A percentile compares a stretch with the other conserved stretches of the same genome.
These are phyloP conservation scores for Chytriomyces hyalinus DNA, from an alignment of 192 early-diverging fungal genomes.

Conservation along the genomic window DNA sequence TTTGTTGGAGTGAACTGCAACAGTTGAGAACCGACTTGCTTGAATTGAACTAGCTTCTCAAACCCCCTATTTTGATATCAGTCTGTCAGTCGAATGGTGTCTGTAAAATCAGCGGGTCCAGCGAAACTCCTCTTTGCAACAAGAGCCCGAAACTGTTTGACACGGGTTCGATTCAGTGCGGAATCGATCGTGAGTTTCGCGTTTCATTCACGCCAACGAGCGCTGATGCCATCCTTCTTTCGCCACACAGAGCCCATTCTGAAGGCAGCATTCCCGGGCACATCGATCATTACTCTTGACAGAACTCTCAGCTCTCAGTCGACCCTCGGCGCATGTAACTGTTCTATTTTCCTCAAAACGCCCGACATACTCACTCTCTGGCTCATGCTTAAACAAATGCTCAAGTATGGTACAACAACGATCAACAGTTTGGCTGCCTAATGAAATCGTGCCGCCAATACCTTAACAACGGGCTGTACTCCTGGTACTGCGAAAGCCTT, in stretches of 20 bases:
- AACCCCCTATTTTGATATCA: not conserved
- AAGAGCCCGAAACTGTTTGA: constrained; percentile 17
- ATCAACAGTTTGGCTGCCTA: constrained; percentile 60
- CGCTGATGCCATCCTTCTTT: not conserved
- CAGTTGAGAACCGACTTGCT: constrained; percentile 4
- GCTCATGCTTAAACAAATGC: not conserved
- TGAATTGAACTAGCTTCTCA: not conserved
- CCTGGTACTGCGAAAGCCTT: constrained; percentile 48
- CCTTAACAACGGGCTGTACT: constrained; percentile 37
- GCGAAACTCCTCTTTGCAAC: constrained; percentile 36
- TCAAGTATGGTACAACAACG: constrained; percentile 53
- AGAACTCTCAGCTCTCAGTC: not conserved
- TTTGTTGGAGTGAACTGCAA: constrained; percentile 31
- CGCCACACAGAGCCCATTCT: constrained; percentile 9
- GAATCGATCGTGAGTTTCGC: constrained; percentile 15
- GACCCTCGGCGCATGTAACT: constrained; percentile 6
- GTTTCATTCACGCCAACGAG: not conserved
- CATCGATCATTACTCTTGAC: constrained; percentile 9
- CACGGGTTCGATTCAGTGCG: constrained; percentile 30
- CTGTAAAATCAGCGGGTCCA: constrained; percentile 10
- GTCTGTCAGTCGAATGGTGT: not conserved
- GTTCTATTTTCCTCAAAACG: not conserved
- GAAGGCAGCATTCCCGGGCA: constrained; percentile 13
- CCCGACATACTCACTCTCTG: not conserved
- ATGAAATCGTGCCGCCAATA: constrained; percentile 48